Evolutionary conservation across 768 basidiomycete genomes (phyloP), one percentile per base, ranked within the genome.

Genomic region (Boletellus ananiceps): DNA sequence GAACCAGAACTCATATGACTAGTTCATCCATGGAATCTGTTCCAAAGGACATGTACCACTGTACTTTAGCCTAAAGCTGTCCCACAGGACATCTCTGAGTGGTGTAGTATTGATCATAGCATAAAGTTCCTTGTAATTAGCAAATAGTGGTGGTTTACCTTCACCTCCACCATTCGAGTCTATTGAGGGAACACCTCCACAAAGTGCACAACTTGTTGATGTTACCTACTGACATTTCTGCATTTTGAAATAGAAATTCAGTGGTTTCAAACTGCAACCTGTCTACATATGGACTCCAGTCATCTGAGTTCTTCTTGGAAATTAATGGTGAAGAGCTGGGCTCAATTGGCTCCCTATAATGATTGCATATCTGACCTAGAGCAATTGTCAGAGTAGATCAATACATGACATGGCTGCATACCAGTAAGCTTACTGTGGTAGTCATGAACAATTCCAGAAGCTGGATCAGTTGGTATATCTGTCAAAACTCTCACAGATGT

Each of bases 341-440:
- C 21, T 40, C 38, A 23, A 40, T 40, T 5, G 13, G 6, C 5
- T 23, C 9, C 3, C 38, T 14, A 13, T 40, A 6, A 5, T 13
- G 11, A 5, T 39, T 8, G 4, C 37, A 39, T 11, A 21, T 39
- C 18, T 39, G 18, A n/a, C 37, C 37, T 39, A 23, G 8, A n/a
- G n/a, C n/a, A n/a, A n/a, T n/a, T n/a, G n/a, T n/a, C n/a, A n/a
- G n/a, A n/a, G n/a, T n/a, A n/a, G n/a, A n/a, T n/a, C n/a, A n/a
- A n/a, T n/a, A n/a, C n/a, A n/a, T n/a, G n/a, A n/a, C n/a, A n/a
- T n/a, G n/a, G n/a, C n/a, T n/a, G 18, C 36, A 8, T 29, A 46
- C 36, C 25, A 7, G 45, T 46, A 29, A 46, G 36, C 14, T 46
- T 37, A 19, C 41, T 33, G n/a, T 47, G 32, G 21, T 47, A 47